Percentiles rank a stretch among this genome's conserved stretches.
phyloP scores from a whole-genome alignment of 108 stramenopile genomes.

The Licmophora abbreviata region DNA sequence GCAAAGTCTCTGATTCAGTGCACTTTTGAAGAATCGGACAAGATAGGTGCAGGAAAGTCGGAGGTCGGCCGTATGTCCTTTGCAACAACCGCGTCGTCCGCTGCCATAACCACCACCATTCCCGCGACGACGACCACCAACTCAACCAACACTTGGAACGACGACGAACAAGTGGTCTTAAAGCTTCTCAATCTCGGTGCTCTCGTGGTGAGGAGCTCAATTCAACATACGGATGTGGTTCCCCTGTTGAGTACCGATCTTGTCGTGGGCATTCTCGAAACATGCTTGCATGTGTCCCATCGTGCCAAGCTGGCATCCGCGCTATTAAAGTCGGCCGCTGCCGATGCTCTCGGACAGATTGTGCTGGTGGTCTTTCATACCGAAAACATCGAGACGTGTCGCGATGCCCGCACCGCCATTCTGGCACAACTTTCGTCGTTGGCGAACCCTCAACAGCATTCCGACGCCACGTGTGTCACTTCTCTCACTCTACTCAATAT shows the following conservation, averaged over 20 bases:
- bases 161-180: constrained; percentile 70
- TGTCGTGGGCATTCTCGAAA: constrained; percentile 62
- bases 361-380: constrained; percentile 63
- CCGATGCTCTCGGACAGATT: constrained; percentile 69
- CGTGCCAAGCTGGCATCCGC: constrained; percentile 41
- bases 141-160: constrained; percentile 2
- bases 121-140: background rate
- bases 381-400: background rate
- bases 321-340: constrained; percentile 61
- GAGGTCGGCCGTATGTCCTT: background rate
- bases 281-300: constrained; percentile 62
- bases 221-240: constrained; percentile 12
- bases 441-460: constrained; percentile 72
- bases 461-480: constrained; percentile 58
- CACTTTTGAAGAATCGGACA: constrained; percentile 53
- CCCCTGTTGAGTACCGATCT: constrained; percentile 21
- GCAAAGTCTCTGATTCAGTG: constrained; percentile 53
- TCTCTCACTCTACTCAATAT: constrained; percentile 88
- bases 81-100: constrained; percentile 1
- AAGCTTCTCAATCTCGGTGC: constrained; percentile 66
- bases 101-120: background rate
- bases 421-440: constrained; percentile 68
- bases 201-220: constrained; percentile 56
- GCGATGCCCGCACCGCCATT: constrained; percentile 45
- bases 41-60: background rate